Base-by-base conservation (phyloP, 2,329 filamentous ascomycete genomes). In the Orbilia ellipsospora region DNA sequence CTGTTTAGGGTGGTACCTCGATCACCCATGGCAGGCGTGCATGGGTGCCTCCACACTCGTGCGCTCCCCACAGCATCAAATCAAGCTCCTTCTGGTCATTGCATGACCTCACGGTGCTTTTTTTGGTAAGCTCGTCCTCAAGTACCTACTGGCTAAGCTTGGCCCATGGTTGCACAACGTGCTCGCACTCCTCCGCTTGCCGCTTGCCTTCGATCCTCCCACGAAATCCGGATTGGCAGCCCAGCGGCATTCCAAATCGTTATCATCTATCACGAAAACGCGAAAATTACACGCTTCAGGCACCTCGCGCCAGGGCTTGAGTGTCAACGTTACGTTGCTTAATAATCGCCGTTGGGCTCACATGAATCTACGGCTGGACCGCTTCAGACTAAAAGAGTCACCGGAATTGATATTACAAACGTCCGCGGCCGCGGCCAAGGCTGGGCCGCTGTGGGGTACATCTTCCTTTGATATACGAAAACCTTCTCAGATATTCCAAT, bases 61-160 rank as follows among this genome's bases (percentile, higher is more conserved):
- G 44, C 31, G 31, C 31, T 36, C 31, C 31, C 31, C 10, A 36
- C 31, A 36, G 31, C 31, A 23, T 36, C 31, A 40, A 59, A 59
- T 52, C 61, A 64, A 42, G 61, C 50, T 48, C 36, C 61, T 55
- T 64, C 44, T 6, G 50, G 44, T 28, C 31, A 15, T 28, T 72
- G 60, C 68, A 73, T 66, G 54, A 66, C 61, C 55, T 73, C 68
- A 73, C 61, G 54, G 60, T 66, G 67, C 67, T 42, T 57, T 59
- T 72, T 65, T 51, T 52, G 54, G 67, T 45, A 64, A 65, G 36
- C 52, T 48, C 10, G 31, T 36, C 31, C 31, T 36, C 31, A 10
- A 36, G 31, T 72, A 62, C 60, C 67, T 45, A 65, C 59, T 56
- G 55, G 68, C 68, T 54, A 73, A 73, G 68, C 68, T 66, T 55